Evolutionary conservation across 192 early-diverging fungal genomes (phyloP), one percentile per base, ranked within the genome.

Genomic region (Coemansia aciculifera): DNA sequence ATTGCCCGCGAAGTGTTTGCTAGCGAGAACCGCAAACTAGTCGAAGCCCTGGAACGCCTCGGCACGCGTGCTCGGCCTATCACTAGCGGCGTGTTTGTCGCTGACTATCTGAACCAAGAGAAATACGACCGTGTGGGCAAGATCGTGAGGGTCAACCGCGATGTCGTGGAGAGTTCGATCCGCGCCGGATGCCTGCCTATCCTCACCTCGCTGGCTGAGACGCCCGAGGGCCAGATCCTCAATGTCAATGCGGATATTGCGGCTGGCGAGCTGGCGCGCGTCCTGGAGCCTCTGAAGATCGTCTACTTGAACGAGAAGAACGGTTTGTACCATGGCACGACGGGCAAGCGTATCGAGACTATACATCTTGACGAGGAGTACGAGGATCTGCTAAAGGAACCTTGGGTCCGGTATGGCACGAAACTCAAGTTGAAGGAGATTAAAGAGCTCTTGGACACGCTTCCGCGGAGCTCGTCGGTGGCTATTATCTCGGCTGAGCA

Each of bases 341-440:
- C 95, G 62, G 92, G 92, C 51, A 93, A 97, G 86, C 94, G 93
- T 74, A 95, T 99, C 69, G 95, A 98, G 80, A 89, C 93, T 7
- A 97, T 99, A 77, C 97, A 98, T 71, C 73, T 98, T 60, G 96
- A 99, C 84, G 98, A 99, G 90, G 98, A 99, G 86, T 99, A 99
- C 78, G 95, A 96, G 43, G 90, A 89, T 39, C 78, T 98, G 54
- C 85, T 98, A 67, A 93, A 94, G 82, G 88, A 99, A 83, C 86
- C 93, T 38, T 99, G 98, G 98, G 96, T 98, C 52, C 89, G 90
- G 69, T 98, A 97, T 77, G 98, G 98, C 56, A 97, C 95, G 39
- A 96, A 97, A 85, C 89, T 99, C 51, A 99, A 98, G 89, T 93
- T 99, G 49, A 88, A 85, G 65, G 94, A 99, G 82, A 97, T 96